Evolutionary conservation across 2,329 filamentous ascomycete genomes (phyloP), one percentile per base, ranked within the genome.

Genomic region (Cryphonectria nitschkei): DNA sequence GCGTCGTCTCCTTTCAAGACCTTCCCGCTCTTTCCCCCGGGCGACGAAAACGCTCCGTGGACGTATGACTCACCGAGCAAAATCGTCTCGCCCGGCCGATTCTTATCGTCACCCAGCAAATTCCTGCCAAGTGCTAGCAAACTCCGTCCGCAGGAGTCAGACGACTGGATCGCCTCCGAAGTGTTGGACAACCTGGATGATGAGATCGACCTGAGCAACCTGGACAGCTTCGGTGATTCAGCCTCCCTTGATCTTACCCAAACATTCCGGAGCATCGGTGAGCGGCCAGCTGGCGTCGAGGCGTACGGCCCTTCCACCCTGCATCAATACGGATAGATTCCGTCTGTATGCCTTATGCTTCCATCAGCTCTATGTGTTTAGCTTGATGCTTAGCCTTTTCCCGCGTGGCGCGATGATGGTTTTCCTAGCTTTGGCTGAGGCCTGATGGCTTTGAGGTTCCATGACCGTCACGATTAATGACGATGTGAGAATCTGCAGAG

Each of bases 21-120:
- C 19, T 71, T 68, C 63, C 69, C 69, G 26, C 69, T 69, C 61
- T 73, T 68, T 86, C 4, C 81, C 79, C 63, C 80, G 81, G 65
- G 79, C 80, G 7, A 77, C 82, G 62, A 74, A 50, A 73, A 73
- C 39, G 54, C 71, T n/a, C 56, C 76, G 68, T 72, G 82, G 71
- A 76, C 79, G 64, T 82, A 87, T 50, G 85, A 88, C 34, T 89
- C 88, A 0, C 88, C 88, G 3, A 87, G 85, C 80, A 90, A 89
- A 76, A 82, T 82, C 6, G 85, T 89, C 34, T 61, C 88, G 7
- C 87, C 88, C 0, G 85, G 82, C 79, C 90, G 88, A 77, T 78
- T 85, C 69, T 81, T 84, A 32, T 68, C 70, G 46, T 89, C 88
- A 3, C 87, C 88, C 0, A 86, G 82, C 79, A 90, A 88, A 77